Evolutionary conservation across 1,284 basidiomycete genomes (phyloP).

Genomic region (Garcileccinum viscosum): DNA sequence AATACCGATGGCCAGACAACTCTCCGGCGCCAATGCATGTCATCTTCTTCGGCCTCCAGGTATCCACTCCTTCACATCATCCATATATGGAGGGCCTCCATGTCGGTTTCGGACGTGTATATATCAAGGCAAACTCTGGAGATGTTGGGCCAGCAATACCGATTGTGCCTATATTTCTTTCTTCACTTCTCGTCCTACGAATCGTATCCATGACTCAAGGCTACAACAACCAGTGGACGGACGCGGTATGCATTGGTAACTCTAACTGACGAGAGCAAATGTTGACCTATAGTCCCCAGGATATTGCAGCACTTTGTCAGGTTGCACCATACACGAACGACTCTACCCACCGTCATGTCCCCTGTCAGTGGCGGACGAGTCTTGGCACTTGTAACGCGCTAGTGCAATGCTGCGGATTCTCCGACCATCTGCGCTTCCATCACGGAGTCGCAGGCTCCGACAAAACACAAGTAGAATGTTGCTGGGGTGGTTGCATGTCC

Average conservation of each 20-base stretch:
- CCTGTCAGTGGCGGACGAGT: conserved; percentile 23
- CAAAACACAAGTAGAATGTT: conserved; percentile 9
- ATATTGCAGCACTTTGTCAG: conserved; percentile 1
- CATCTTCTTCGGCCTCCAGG: conserved; percentile 24
- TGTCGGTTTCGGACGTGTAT: conserved; percentile 20
- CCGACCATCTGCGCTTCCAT: conserved; percentile 32
- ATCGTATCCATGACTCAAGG: conserved; percentile 13
- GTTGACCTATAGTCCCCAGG: conserved; percentile 21
- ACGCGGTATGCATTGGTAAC: conserved; percentile 14
- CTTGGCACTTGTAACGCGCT: not conserved
- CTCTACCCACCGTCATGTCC: conserved; percentile 13
- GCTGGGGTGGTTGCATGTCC: conserved; percentile 24
- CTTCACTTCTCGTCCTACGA: not conserved
- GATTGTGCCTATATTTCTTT: conserved; percentile 3
- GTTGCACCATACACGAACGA: not conserved
- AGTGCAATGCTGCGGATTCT: conserved; percentile 18
- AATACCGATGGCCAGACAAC: conserved; percentile 20
- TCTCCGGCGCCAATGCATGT: conserved; percentile 22
- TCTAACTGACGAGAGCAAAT: not conserved
- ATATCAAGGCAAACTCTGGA: conserved; percentile 21
- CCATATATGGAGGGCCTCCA: conserved; percentile 34
- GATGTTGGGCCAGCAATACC: conserved; percentile 14
- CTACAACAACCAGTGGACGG: conserved; percentile 20
- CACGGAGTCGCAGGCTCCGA: conserved; percentile 32
- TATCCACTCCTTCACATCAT: conserved; percentile 21